Conservation (phyloP, 345 rosid genomes). For the Eutrema yunnanense region DNA sequence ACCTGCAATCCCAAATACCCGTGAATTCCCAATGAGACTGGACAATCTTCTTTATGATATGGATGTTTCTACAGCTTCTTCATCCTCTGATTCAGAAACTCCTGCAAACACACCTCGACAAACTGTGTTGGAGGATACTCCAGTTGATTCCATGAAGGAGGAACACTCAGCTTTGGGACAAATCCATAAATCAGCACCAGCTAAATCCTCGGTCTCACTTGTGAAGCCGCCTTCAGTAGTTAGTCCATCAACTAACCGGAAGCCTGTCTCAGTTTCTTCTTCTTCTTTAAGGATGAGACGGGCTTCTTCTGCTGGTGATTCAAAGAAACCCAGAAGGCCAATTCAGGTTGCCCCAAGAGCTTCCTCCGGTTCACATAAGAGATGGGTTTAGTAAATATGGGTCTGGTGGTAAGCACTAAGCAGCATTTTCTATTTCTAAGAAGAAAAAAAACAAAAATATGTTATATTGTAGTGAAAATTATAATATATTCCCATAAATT, state of each 20-base stretch:
- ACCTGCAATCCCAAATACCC: slow-evolving; percentile 28
- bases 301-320: slow-evolving; percentile 41
- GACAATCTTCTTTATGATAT: slow-evolving; percentile 77
- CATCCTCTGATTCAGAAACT: slow-evolving; percentile 83
- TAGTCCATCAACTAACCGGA: slow-evolving; percentile 48
- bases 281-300: slow-evolving; percentile 46
- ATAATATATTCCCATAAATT: background rate
- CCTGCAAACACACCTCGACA: slow-evolving; percentile 22
- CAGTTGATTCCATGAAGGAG: slow-evolving; percentile 18
- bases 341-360: slow-evolving; percentile 36
- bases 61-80: slow-evolving; percentile 74
- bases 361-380: slow-evolving; percentile 37
- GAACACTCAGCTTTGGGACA: slow-evolving; percentile 19
- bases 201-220: slow-evolving; percentile 9
- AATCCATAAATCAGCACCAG: slow-evolving; percentile 30
- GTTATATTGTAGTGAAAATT: background rate
- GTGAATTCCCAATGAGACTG: slow-evolving; percentile 47
- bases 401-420: background rate
- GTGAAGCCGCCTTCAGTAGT: slow-evolving; percentile 15
- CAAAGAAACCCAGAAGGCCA: slow-evolving; percentile 50
- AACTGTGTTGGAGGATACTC: slow-evolving; percentile 29
- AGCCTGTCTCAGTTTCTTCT: slow-evolving; percentile 19
- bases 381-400: slow-evolving; percentile 54
- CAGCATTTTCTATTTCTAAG: background rate
- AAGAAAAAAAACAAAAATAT: background rate